Percentiles rank a stretch among this genome's conserved stretches.
phyloP scores from a whole-genome alignment of 2,329 filamentous ascomycete species.

The Chrysoporthe austroafricana region DNA sequence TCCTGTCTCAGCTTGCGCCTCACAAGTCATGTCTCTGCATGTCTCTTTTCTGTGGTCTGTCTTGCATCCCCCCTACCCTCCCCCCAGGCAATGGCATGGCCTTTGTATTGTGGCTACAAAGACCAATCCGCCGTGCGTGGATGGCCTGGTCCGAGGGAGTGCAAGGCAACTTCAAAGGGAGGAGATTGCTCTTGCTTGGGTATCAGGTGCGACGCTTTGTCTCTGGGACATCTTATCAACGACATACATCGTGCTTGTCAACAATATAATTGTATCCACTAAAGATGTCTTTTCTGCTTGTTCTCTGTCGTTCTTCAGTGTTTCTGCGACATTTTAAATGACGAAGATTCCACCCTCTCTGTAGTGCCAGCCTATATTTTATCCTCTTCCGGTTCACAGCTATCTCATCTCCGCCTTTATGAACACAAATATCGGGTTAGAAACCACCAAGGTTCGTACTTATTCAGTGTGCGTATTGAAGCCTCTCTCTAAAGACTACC shows the following conservation, averaged over 20 bases:
- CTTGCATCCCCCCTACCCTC: no score
- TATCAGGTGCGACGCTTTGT: slow-evolving; percentile 9
- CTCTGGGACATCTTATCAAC: not conserved
- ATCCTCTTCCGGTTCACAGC: not conserved
- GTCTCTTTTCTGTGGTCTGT: no score
- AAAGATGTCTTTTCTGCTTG: not conserved
- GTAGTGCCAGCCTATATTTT: not conserved
- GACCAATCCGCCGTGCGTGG: not conserved
- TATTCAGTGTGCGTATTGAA: not conserved
- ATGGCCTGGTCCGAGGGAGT: not conserved
- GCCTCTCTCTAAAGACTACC: not conserved
- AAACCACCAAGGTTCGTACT: not conserved
- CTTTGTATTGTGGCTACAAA: not conserved
- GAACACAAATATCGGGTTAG: not conserved
- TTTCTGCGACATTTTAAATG: not conserved
- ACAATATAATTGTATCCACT: slow-evolving; percentile 9
- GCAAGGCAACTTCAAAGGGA: not conserved
- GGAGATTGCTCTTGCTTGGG: not conserved
- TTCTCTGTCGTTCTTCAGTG: not conserved
- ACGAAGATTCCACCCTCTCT: not conserved
- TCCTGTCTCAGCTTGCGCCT: slow-evolving; percentile 18
- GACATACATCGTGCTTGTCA: not conserved
- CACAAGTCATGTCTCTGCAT: not conserved
- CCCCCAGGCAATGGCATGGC: not conserved
- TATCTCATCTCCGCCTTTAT: not conserved